Conservation (phyloP, 1,284 basidiomycete species). For the Puccinia brachypodii region DNA sequence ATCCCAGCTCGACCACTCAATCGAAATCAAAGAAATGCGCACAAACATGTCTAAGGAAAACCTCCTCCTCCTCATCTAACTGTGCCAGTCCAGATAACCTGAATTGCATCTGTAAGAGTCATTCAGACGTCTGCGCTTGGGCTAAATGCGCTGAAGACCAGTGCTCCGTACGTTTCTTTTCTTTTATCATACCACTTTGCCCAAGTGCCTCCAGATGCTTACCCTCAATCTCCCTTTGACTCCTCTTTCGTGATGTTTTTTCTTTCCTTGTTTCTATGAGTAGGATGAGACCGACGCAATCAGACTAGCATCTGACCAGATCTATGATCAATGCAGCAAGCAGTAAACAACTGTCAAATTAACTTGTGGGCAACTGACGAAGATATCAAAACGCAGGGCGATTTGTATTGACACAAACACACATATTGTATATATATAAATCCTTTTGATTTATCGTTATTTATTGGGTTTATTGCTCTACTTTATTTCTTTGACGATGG, state of each 20-base stretch:
- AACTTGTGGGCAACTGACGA: background rate
- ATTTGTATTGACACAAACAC: too few relatives aligned
- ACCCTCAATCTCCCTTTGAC: background rate
- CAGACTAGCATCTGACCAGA: slow-evolving; percentile 30
- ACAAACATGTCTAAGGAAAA: slow-evolving; percentile 5
- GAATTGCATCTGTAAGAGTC: slow-evolving; percentile 33
- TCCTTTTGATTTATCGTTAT: too few relatives aligned
- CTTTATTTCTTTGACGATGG: too few relatives aligned
- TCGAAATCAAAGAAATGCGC: slow-evolving; percentile 30
- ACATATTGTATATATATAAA: too few relatives aligned
- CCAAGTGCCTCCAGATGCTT: too few relatives aligned
- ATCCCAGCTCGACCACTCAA: slow-evolving; percentile 3
- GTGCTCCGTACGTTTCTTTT: slow-evolving; percentile 22
- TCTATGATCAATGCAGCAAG: slow-evolving; percentile 35
- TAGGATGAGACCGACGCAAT: slow-evolving; percentile 36
- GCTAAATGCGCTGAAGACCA: slow-evolving; percentile 38
- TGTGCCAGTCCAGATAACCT: slow-evolving; percentile 16
- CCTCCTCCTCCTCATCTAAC: background rate
- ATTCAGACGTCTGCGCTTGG: slow-evolving; percentile 37
- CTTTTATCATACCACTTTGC: background rate
- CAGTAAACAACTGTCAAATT: background rate
- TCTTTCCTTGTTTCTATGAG: background rate
- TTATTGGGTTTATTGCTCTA: too few relatives aligned
- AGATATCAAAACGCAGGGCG: too few relatives aligned
- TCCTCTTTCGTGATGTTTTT: background rate